Evolutionary conservation across 768 basidiomycete species (phyloP).

Genomic region (Russula olivacea): DNA sequence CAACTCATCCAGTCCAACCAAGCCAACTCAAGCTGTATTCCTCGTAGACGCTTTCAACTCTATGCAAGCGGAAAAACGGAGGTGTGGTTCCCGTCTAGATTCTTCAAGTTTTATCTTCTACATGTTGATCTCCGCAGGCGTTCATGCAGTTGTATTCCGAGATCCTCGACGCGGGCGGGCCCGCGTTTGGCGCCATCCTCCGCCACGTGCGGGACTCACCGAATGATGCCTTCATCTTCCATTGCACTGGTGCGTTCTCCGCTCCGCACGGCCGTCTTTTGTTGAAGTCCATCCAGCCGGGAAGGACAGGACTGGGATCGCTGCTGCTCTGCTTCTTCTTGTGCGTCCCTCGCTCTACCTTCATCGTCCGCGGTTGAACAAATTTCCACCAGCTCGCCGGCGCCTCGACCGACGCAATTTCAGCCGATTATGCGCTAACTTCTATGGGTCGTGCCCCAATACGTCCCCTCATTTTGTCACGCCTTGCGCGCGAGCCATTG

Average conservation of each 20-base stretch:
- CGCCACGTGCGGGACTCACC: constrained; percentile 69
- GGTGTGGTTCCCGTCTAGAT: constrained; percentile 34
- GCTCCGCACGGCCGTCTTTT: neutral
- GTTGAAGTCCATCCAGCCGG: constrained; percentile 43
- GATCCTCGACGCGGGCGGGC: constrained; percentile 68
- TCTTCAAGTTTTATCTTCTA: neutral
- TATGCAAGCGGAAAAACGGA: constrained; percentile 80
- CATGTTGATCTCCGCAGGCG: constrained; percentile 40
- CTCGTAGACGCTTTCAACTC: constrained; percentile 54
- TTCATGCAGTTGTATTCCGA: constrained; percentile 79
- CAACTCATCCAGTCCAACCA: neutral
- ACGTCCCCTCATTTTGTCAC: constrained; percentile 60
- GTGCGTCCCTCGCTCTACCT: constrained; percentile 34
- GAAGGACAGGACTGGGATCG: constrained; percentile 75
- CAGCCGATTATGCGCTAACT: constrained; percentile 71
- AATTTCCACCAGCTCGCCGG: constrained; percentile 55
- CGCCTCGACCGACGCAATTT: constrained; percentile 57
- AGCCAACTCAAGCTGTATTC: neutral
- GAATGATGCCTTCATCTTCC: constrained; percentile 59
- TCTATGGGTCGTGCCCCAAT: constrained; percentile 76
- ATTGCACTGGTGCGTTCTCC: constrained; percentile 55
- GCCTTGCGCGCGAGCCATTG: constrained; percentile 62
- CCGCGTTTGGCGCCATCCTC: constrained; percentile 63
- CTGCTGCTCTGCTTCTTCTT: constrained; percentile 67
- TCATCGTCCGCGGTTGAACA: neutral